phyloP scores from a whole-genome alignment of 2,329 filamentous ascomycete genomes.

The Cadophora malorum region DNA sequence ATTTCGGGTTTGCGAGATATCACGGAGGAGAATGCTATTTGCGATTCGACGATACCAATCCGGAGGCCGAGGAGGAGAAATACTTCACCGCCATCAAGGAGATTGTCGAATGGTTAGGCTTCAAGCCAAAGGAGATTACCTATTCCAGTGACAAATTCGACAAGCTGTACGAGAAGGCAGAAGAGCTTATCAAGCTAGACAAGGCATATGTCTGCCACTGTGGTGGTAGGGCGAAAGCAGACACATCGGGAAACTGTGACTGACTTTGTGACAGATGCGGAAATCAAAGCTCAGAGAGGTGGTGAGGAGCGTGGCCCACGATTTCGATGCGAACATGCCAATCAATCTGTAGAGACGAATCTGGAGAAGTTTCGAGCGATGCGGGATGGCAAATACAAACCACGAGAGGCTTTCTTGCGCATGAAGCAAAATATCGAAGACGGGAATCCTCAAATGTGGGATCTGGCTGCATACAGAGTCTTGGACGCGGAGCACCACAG shows the following conservation, averaged over 20 bases:
- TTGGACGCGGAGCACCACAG: slow-evolving; percentile 77
- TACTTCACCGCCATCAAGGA: slow-evolving; percentile 92
- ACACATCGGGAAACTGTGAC: slow-evolving; percentile 17
- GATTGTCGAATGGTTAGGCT: slow-evolving; percentile 82
- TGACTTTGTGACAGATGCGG: slow-evolving; percentile 60
- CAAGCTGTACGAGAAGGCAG: slow-evolving; percentile 84
- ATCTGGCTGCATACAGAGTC: slow-evolving; percentile 88
- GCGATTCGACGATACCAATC: slow-evolving; percentile 94
- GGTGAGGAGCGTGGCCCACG: slow-evolving; percentile 74
- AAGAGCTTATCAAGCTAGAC: slow-evolving; percentile 77
- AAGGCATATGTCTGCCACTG: slow-evolving; percentile 89
- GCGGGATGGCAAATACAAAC: slow-evolving; percentile 89
- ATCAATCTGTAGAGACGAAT: slow-evolving; percentile 76
- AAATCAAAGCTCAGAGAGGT: slow-evolving; percentile 87
- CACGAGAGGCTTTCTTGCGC: slow-evolving; percentile 81
- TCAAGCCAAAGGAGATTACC: slow-evolving; percentile 79
- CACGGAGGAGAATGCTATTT: slow-evolving; percentile 78
- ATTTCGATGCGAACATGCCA: slow-evolving; percentile 81
- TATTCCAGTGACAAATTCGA: slow-evolving; percentile 90
- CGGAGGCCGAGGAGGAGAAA: slow-evolving; percentile 87
- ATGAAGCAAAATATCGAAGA: slow-evolving; percentile 91
- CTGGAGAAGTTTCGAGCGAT: slow-evolving; percentile 86
- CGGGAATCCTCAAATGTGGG: slow-evolving; percentile 96
- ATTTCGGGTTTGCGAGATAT: slow-evolving; percentile 90
- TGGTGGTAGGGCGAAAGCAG: slow-evolving; percentile 52